phyloP scores from a whole-genome alignment of 2,329 filamentous ascomycete species.

The Fusarium pseudoanthophilum region DNA sequence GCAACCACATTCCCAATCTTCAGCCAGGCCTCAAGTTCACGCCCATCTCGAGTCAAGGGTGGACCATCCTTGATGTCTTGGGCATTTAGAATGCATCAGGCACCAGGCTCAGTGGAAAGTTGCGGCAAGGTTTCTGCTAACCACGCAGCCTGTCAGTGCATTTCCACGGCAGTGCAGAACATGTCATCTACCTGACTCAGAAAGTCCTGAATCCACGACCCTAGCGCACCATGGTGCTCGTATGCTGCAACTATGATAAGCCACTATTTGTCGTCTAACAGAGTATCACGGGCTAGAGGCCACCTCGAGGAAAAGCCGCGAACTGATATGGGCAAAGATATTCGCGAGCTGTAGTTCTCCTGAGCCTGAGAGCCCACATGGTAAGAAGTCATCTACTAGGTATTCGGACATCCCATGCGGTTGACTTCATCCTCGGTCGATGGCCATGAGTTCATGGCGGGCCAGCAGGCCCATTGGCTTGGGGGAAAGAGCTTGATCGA shows the following conservation, averaged over 20 bases:
- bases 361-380: background rate
- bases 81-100: conserved; percentile 15
- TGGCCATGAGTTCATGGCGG: background rate
- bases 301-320: background rate
- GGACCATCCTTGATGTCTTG: conserved; percentile 3
- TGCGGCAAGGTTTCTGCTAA: conserved; percentile 3
- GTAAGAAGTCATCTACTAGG: background rate
- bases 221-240: conserved; percentile 25
- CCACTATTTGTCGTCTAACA: conserved; percentile 13
- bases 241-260: conserved; percentile 1
- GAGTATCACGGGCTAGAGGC: background rate
- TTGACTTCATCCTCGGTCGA: background rate
- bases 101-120: background rate
- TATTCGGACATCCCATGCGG: background rate
- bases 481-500: conserved; percentile 21
- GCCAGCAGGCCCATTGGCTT: background rate
- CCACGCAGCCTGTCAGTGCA: conserved; percentile 17
- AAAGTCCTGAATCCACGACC: conserved; percentile 12
- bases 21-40: conserved; percentile 33
- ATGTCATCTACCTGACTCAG: conserved; percentile 32
- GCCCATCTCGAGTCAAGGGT: conserved; percentile 19
- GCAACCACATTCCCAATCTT: conserved; percentile 14
- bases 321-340: background rate
- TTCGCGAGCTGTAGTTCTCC: background rate
- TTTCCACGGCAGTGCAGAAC: conserved; percentile 19